A percentile compares a stretch with the other conserved stretches of the same genome.
Conservation (phyloP, 2,329 filamentous ascomycete species). For the Colletotrichum scovillei region DNA sequence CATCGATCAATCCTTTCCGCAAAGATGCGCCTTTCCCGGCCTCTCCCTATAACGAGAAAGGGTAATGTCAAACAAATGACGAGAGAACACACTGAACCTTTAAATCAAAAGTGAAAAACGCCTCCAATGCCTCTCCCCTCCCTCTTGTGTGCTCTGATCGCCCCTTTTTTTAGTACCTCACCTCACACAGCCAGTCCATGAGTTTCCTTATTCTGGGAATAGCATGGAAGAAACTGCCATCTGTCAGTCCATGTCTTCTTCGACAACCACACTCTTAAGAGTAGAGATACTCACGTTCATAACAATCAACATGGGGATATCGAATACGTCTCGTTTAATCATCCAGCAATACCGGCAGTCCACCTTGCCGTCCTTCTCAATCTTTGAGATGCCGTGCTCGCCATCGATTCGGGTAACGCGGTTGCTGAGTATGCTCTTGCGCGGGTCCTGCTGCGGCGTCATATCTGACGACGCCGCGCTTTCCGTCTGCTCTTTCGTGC, state of each 20-base stretch:
- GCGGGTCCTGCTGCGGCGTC: conserved; percentile 58
- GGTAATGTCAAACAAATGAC: conserved; percentile 4
- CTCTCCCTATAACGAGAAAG: conserved; percentile 6
- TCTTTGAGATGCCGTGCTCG: conserved; percentile 82
- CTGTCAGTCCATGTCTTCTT: conserved; percentile 8
- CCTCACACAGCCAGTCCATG: conserved; percentile 65
- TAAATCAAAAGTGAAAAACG: conserved; percentile 38
- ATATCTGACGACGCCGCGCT: conserved; percentile 39
- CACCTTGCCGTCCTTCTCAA: conserved; percentile 90
- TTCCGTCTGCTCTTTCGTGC: conserved; percentile 72
- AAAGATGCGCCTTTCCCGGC: conserved; percentile 18
- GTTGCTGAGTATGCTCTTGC: conserved; percentile 65
- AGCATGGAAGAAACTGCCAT: conserved; percentile 68
- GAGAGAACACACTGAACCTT: not conserved
- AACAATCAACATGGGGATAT: conserved; percentile 98
- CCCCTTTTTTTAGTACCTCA: conserved; percentile 2
- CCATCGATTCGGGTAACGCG: conserved; percentile 73
- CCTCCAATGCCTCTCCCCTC: conserved; percentile 43
- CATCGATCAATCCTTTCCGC: not conserved
- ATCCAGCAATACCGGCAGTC: conserved; percentile 98
- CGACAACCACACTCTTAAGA: too few relatives aligned
- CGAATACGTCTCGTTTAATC: conserved; percentile 95
- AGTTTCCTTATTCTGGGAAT: conserved; percentile 67
- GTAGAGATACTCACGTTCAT: conserved; percentile 81
- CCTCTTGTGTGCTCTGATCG: conserved; percentile 30